These are phyloP conservation scores for Evernia prunastri DNA, from an alignment of 495 filamentous ascomycete genomes.

Conservation along the genomic window DNA sequence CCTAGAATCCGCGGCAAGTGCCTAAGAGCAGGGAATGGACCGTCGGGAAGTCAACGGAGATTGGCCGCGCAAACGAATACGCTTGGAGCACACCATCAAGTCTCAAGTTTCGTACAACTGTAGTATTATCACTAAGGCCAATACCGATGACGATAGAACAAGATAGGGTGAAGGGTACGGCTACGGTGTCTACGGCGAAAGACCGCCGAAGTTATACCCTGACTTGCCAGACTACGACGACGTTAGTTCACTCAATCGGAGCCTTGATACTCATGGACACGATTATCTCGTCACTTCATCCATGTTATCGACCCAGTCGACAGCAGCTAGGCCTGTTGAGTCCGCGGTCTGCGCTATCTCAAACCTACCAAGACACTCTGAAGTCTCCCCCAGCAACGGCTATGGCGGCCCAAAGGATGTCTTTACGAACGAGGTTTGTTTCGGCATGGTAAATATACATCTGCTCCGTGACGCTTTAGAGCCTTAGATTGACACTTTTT, in stretches of 20 bases:
- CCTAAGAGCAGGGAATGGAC: no score
- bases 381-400: not conserved
- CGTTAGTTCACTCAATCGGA: no score
- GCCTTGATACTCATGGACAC: not conserved
- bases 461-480: no score
- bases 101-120: not conserved
- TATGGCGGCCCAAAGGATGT: not conserved
- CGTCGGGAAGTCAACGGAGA: not conserved
- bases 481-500: no score
- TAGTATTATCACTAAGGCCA: not conserved
- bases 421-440: slow-evolving; percentile 1
- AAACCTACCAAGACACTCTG: no score
- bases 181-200: not conserved
- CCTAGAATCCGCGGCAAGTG: no score
- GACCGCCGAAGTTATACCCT: not conserved
- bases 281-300: not conserved
- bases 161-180: not conserved
- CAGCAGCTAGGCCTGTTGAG: no score
- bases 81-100: not conserved
- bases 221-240: no score
- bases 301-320: no score
- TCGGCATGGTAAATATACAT: slow-evolving; percentile 11
- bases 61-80: slow-evolving; percentile 5
- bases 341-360: no score
- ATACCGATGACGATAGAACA: no score